These are phyloP conservation scores for Allodekkera sacchari DNA, from an alignment of 805 yeast genomes.

Conservation along the genomic window DNA sequence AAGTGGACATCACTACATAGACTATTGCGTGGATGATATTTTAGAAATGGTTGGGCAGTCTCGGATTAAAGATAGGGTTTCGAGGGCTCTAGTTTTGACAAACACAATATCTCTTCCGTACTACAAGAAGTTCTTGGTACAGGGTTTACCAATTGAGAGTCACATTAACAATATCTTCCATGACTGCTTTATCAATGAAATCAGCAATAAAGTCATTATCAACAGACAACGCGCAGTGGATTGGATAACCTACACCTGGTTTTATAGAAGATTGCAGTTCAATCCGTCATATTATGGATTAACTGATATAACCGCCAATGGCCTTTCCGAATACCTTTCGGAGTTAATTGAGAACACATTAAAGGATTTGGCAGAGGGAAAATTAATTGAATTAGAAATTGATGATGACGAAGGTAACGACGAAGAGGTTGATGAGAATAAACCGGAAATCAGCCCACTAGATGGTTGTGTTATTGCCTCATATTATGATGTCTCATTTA, in stretches of 20 bases:
- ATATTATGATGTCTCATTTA: constrained; percentile 56
- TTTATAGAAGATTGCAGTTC: constrained; percentile 68
- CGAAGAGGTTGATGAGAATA: constrained; percentile 30
- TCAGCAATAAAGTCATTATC: constrained; percentile 54
- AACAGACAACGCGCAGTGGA: constrained; percentile 82
- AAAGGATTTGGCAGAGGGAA: constrained; percentile 51
- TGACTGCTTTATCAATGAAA: constrained; percentile 67
- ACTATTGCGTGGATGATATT: constrained; percentile 57
- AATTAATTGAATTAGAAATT: constrained; percentile 51
- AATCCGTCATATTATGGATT: constrained; percentile 92
- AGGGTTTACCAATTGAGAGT: constrained; percentile 82
- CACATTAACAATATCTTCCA: constrained; percentile 46
- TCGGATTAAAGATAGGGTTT: constrained; percentile 20
- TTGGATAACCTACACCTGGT: constrained; percentile 78
- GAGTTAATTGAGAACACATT: constrained; percentile 71
- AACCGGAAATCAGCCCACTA: constrained; percentile 44
- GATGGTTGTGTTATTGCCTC: constrained; percentile 72
- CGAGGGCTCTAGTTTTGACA: constrained; percentile 49
- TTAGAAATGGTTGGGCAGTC: constrained; percentile 56
- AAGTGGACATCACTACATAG: constrained; percentile 58
- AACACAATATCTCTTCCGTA: constrained; percentile 46
- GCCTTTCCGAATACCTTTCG: constrained; percentile 74
- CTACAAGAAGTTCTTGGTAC: constrained; percentile 61
- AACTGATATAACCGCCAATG: constrained; percentile 50
- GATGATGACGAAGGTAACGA: constrained; percentile 24